These are phyloP conservation scores for Nakaseomyces bracarensis DNA, from an alignment of 1,139 yeast species.

Conservation along the genomic window DNA sequence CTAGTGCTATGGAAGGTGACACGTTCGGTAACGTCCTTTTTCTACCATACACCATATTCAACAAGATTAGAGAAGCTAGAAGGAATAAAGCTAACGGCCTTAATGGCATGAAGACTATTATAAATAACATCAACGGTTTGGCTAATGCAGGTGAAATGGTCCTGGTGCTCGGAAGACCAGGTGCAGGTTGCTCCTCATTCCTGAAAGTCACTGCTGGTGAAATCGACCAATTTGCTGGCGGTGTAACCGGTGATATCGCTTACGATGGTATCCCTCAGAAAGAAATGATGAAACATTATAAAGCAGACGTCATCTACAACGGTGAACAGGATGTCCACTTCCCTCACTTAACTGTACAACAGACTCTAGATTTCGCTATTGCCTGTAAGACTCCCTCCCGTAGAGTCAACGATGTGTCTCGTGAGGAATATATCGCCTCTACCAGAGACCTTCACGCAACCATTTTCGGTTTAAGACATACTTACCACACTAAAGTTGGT, in stretches of 20 bases:
- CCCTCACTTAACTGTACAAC: constrained; percentile 46
- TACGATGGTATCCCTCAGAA: constrained; percentile 45
- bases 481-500: constrained; percentile 64
- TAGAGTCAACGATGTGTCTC: constrained; percentile 35
- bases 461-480: constrained; percentile 51
- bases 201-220: constrained; percentile 50
- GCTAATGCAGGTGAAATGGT: constrained; percentile 53
- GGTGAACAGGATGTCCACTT: constrained; percentile 49
- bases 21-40: constrained; percentile 43
- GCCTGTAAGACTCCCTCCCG: constrained; percentile 36
- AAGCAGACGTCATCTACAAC: constrained; percentile 44
- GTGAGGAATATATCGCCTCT: constrained; percentile 42
- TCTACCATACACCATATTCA: constrained; percentile 33
- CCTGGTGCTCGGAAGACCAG: constrained; percentile 57
- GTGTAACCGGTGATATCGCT: constrained; percentile 31
- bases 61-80: constrained; percentile 20
- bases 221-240: constrained; percentile 31
- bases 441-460: constrained; percentile 44
- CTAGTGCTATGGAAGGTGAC: constrained; percentile 39
- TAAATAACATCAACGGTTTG: constrained; percentile 37
- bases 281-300: constrained; percentile 41
- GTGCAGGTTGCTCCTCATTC: constrained; percentile 58
- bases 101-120: constrained; percentile 35
- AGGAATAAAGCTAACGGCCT: constrained; percentile 9
- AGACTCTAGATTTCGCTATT: constrained; percentile 39